Evolutionary conservation across 352 stramenopile species (phyloP).

Genomic region (Phytopythium ostracodes): DNA sequence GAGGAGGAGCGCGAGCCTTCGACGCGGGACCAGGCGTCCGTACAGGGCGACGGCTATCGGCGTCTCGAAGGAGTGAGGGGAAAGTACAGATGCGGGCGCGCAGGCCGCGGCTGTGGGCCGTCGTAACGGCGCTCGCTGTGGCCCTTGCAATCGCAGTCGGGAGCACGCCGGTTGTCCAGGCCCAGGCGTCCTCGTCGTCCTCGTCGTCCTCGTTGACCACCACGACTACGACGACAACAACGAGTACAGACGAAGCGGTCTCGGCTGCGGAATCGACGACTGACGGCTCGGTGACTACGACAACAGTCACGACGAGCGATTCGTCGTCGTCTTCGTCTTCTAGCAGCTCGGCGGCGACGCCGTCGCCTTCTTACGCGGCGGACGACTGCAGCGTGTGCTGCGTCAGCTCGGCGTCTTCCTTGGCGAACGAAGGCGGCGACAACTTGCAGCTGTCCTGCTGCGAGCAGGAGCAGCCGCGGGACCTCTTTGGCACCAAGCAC

Average conservation of each 20-base stretch:
- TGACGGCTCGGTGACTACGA: constrained; percentile 5
- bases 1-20: neutral
- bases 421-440: constrained; percentile 17
- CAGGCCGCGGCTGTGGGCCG: neutral
- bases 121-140: neutral
- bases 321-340: neutral
- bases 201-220: constrained; percentile 6
- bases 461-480: constrained; percentile 24
- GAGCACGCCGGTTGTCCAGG: neutral
- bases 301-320: constrained; percentile 4
- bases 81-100: neutral
- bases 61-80: neutral
- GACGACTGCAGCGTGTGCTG: constrained; percentile 74
- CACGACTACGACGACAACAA: constrained; percentile 12
- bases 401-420: constrained; percentile 15
- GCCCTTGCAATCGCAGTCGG: neutral
- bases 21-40: no score
- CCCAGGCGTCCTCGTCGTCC: constrained; percentile 2
- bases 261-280: neutral
- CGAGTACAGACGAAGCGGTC: neutral
- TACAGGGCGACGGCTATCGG: neutral
- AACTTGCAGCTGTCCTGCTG: constrained; percentile 53
- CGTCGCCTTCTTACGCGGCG: constrained; percentile 13
- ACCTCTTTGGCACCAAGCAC: constrained; percentile 55
- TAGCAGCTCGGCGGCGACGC: neutral